Evolutionary conservation across 2,329 filamentous ascomycete genomes (phyloP).

Genomic region (Cladosporium austrohemisphaericum): DNA sequence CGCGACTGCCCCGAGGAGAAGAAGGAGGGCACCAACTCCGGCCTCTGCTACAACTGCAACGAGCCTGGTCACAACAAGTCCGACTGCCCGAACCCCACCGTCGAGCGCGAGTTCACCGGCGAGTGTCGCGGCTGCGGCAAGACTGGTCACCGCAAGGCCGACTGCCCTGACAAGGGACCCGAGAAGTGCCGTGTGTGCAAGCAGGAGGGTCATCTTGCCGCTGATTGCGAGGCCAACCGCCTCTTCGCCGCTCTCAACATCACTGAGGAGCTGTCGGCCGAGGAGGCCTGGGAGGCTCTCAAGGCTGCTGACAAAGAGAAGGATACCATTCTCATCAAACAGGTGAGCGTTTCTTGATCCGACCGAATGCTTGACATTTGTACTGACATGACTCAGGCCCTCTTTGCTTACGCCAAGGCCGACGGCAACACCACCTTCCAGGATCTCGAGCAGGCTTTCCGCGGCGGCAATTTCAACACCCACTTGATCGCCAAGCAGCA

Average conservation of each 20-base stretch:
- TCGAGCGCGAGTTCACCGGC: conserved; percentile 51
- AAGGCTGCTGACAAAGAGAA: conserved; percentile 49
- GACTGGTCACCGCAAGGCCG: conserved; percentile 54
- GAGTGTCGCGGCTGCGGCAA: conserved; percentile 57
- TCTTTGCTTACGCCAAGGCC: conserved; percentile 58
- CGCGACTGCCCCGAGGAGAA: conserved; percentile 47
- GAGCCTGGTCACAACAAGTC: conserved; percentile 59
- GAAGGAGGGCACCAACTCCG: conserved; percentile 30
- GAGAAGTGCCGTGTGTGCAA: conserved; percentile 59
- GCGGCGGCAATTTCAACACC: conserved; percentile 50
- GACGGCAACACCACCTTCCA: conserved; percentile 55
- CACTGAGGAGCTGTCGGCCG: conserved; percentile 34
- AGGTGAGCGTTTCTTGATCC: too few species aligned
- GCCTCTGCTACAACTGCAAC: conserved; percentile 60
- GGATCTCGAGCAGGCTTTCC: conserved; percentile 60
- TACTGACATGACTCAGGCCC: conserved; percentile 25
- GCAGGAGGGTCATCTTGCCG: conserved; percentile 39
- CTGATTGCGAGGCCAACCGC: conserved; percentile 58
- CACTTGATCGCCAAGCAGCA: conserved; percentile 62
- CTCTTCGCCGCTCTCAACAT: conserved; percentile 55
- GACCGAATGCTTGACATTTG: too few species aligned
- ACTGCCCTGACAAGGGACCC: conserved; percentile 60
- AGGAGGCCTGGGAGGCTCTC: conserved; percentile 58
- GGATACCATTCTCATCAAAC: conserved; percentile 62
- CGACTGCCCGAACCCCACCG: conserved; percentile 57